Conservation (phyloP, 2,329 filamentous ascomycete species). For the Alternaria infectoria region DNA sequence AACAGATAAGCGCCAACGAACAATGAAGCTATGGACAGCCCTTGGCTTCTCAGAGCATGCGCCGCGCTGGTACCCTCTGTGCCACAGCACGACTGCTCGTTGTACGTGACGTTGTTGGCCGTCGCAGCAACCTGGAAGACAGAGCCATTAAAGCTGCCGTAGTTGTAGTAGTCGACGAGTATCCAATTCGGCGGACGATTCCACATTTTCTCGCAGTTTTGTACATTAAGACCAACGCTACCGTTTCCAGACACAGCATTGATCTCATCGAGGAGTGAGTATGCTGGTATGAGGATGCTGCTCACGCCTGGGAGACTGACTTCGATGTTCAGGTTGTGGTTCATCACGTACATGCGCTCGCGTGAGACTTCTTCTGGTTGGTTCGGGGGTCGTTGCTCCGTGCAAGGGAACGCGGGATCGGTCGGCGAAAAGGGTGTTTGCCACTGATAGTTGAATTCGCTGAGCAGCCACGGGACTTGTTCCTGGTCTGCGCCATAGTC, state of each 20-base stretch:
- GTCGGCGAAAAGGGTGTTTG: constrained; percentile 85
- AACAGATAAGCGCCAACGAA: neutral
- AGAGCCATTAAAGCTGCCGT: constrained; percentile 41
- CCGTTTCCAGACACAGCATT: constrained; percentile 38
- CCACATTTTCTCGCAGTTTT: constrained; percentile 40
- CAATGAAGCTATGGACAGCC: neutral
- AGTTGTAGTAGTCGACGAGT: constrained; percentile 47
- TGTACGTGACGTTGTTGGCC: constrained; percentile 58
- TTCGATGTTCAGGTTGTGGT: constrained; percentile 86
- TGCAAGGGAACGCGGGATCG: constrained; percentile 75
- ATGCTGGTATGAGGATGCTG: constrained; percentile 47
- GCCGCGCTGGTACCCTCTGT: neutral
- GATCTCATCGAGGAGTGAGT: constrained; percentile 33
- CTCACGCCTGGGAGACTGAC: constrained; percentile 45
- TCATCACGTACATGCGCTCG: constrained; percentile 78
- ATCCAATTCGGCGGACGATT: constrained; percentile 44
- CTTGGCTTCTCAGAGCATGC: neutral
- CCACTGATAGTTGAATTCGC: constrained; percentile 89
- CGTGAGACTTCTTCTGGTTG: constrained; percentile 59
- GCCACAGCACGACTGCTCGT: constrained; percentile 32
- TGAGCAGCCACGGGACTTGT: constrained; percentile 80
- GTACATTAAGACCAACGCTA: constrained; percentile 35
- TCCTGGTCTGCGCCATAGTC: constrained; percentile 70
- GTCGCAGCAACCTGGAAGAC: constrained; percentile 45
- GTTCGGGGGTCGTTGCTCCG: constrained; percentile 74